A percentile compares a stretch with the other conserved stretches of the same genome.
Evolutionary conservation across 768 basidiomycete genomes (phyloP).

Genomic region (Tephrocybe sp.): DNA sequence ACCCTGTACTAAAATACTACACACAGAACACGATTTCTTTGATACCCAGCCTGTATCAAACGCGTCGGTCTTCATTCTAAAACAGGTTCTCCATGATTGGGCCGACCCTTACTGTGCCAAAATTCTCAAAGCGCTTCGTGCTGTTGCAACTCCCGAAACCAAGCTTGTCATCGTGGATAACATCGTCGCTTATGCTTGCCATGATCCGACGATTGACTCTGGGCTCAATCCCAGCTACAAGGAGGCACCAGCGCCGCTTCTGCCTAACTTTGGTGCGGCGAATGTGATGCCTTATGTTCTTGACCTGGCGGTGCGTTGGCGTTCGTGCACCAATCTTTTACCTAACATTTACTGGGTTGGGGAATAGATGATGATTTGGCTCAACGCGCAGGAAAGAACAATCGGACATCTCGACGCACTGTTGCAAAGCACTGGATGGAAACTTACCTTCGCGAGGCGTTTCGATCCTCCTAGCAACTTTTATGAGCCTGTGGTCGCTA

Average conservation of each 20-base stretch:
- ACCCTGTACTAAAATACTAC: no score
- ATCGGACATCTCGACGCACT: constrained; percentile 7
- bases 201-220: background rate
- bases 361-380: constrained; percentile 13
- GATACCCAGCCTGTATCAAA: constrained; percentile 31
- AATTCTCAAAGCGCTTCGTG: constrained; percentile 34
- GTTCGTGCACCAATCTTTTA: background rate
- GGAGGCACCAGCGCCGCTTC: constrained; percentile 8
- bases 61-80: constrained; percentile 36
- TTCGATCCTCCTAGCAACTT: constrained; percentile 9
- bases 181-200: constrained; percentile 28
- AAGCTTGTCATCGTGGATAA: constrained; percentile 38
- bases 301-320: constrained; percentile 3
- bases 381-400: constrained; percentile 12
- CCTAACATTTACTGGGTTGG: background rate
- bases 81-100: constrained; percentile 40
- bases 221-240: background rate
- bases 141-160: constrained; percentile 30
- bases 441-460: constrained; percentile 4
- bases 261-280: constrained; percentile 10
- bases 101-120: constrained; percentile 26
- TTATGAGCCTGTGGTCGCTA: constrained; percentile 9
- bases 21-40: constrained; percentile 37
- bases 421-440: constrained; percentile 10
- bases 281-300: constrained; percentile 8